A percentile compares a stretch with the other conserved stretches of the same genome.
Conservation (phyloP, 805 yeast species). For the Teunomyces stri region DNA sequence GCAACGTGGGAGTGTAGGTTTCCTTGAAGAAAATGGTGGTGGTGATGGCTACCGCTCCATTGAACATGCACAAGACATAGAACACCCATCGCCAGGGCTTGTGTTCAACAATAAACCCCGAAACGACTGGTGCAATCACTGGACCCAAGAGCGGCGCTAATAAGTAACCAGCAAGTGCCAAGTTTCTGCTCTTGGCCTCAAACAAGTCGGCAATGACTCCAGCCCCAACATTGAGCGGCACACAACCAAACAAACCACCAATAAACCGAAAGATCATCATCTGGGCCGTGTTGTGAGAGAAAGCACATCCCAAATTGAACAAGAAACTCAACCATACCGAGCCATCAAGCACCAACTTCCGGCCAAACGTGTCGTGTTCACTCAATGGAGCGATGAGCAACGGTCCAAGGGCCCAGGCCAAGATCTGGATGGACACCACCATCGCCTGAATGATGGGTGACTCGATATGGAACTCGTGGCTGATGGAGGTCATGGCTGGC, state of each 20-base stretch:
- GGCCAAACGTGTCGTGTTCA: conserved; percentile 56
- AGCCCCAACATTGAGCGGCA: conserved; percentile 68
- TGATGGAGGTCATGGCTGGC: conserved; percentile 54
- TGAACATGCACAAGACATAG: conserved; percentile 56
- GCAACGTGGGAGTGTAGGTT: conserved; percentile 56
- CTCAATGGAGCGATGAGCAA: conserved; percentile 64
- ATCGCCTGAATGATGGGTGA: conserved; percentile 44
- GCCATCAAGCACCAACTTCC: conserved; percentile 52
- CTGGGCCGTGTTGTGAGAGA: conserved; percentile 57
- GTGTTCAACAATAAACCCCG: conserved; percentile 55
- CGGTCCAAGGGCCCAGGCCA: conserved; percentile 71
- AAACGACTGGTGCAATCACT: conserved; percentile 56
- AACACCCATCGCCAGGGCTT: conserved; percentile 68
- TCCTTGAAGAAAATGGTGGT: conserved; percentile 53
- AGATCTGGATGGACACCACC: conserved; percentile 62
- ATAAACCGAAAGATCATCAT: conserved; percentile 58
- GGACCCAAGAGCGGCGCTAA: conserved; percentile 71
- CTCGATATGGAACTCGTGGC: conserved; percentile 42
- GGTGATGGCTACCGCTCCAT: conserved; percentile 46
- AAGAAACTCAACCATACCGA: conserved; percentile 48
- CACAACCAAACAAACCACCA: conserved; percentile 67
- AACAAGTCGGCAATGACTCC: conserved; percentile 66
- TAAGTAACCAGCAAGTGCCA: conserved; percentile 57
- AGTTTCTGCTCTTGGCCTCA: conserved; percentile 48
- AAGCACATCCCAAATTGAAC: conserved; percentile 61